Evolutionary conservation across 441 rosid genomes (phyloP).

Genomic region (Breynia disticha): DNA sequence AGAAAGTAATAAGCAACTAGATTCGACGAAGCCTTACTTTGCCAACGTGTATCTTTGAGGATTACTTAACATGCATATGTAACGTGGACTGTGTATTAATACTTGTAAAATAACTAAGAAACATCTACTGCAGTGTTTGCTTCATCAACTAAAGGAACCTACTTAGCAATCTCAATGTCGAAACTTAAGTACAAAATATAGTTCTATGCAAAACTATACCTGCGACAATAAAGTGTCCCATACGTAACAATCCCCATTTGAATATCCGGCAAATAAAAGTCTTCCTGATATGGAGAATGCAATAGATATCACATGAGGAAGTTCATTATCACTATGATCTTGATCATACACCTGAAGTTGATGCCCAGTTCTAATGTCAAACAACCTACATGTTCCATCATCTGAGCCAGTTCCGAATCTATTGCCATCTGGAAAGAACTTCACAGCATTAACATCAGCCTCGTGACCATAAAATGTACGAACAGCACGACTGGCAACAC

Average conservation of each 20-base stretch:
- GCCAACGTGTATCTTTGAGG: constrained; percentile 1
- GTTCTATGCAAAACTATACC: constrained; percentile 28
- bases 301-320: constrained; percentile 57
- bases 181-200: too few relatives aligned
- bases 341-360: constrained; percentile 71
- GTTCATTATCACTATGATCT: constrained; percentile 45
- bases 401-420: constrained; percentile 96
- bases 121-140: too few relatives aligned
- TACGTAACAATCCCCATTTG: constrained; percentile 67
- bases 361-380: constrained; percentile 92
- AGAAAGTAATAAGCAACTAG: constrained; percentile 7
- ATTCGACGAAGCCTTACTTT: constrained; percentile 4
- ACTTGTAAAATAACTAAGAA: too few relatives aligned
- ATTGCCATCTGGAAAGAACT: constrained; percentile 96
- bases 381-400: constrained; percentile 93
- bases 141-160: too few relatives aligned
- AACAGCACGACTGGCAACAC: constrained; percentile 90
- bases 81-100: too few relatives aligned
- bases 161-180: too few relatives aligned
- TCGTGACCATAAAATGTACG: constrained; percentile 87
- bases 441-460: constrained; percentile 86
- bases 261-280: constrained; percentile 81
- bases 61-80: too few relatives aligned
- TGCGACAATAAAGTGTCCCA: constrained; percentile 91
- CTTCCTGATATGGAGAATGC: constrained; percentile 93